phyloP scores from a whole-genome alignment of 192 early-diverging fungal genomes.

The Podila verticillata region DNA sequence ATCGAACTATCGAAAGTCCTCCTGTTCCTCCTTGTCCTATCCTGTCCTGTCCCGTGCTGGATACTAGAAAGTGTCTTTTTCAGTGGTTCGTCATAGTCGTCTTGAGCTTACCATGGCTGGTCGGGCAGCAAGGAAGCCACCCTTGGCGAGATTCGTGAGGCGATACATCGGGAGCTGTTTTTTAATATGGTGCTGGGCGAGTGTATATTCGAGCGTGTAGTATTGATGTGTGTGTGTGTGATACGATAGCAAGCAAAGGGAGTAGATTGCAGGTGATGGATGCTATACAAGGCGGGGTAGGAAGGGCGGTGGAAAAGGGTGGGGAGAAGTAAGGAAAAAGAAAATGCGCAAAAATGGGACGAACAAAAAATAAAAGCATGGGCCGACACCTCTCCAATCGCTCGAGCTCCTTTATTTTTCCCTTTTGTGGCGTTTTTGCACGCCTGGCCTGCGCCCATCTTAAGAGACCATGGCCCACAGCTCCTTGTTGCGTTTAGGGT shows the following conservation, averaged over 20 bases:
- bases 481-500: not conserved
- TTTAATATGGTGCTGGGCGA: not conserved
- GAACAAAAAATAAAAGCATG: conserved; percentile 3
- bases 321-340: not conserved
- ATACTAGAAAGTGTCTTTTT: not conserved
- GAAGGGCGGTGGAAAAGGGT: not conserved
- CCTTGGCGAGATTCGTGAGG: conserved; percentile 29
- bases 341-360: not conserved
- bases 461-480: too few relatives aligned
- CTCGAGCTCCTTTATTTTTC: not conserved
- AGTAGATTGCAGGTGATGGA: not conserved
- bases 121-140: conserved; percentile 12
- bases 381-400: not conserved
- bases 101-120: conserved; percentile 24
- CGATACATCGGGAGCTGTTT: conserved; percentile 32
- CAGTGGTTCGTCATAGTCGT: not conserved
- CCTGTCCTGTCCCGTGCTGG: not conserved
- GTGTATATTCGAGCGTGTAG: not conserved
- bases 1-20: not conserved
- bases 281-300: not conserved
- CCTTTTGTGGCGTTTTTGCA: not conserved
- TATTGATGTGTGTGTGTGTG: not conserved
- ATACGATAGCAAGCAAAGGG: not conserved
- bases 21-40: not conserved
- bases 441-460: not conserved